Conservation (phyloP, 2,329 filamentous ascomycete genomes). For the Didymella segeticola region DNA sequence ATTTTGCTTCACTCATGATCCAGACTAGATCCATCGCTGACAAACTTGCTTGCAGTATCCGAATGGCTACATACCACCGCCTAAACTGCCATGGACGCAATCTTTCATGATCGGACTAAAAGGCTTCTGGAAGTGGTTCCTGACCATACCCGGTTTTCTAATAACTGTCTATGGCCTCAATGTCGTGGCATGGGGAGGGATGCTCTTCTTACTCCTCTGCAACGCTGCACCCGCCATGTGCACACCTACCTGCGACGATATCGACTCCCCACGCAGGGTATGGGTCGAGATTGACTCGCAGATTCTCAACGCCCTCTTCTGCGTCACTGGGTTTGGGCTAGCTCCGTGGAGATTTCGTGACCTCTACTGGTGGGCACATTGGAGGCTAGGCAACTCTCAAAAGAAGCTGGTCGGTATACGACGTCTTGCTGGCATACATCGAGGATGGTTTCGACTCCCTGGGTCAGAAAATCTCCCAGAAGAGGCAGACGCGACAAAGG, state of each 20-base stretch:
- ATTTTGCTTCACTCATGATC: too few species aligned
- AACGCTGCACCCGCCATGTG: slow-evolving; percentile 79
- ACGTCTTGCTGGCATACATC: slow-evolving; percentile 75
- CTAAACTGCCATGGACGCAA: slow-evolving; percentile 61
- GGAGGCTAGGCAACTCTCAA: slow-evolving; percentile 59
- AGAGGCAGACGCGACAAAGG: slow-evolving; percentile 28
- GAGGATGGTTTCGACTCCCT: slow-evolving; percentile 75
- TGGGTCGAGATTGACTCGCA: slow-evolving; percentile 90
- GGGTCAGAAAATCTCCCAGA: slow-evolving; percentile 64
- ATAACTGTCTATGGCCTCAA: slow-evolving; percentile 82
- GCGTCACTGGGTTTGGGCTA: slow-evolving; percentile 83
- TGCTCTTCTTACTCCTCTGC: slow-evolving; percentile 85
- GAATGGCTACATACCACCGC: slow-evolving; percentile 53
- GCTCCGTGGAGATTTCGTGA: slow-evolving; percentile 86
- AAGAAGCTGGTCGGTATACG: slow-evolving; percentile 62
- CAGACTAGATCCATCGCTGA: slow-evolving; percentile 15
- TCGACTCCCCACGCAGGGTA: slow-evolving; percentile 76
- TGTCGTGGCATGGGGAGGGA: slow-evolving; percentile 86
- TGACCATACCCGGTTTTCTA: slow-evolving; percentile 77
- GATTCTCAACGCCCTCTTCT: slow-evolving; percentile 84
- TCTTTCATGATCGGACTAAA: slow-evolving; percentile 64
- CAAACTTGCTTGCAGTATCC: slow-evolving; percentile 32
- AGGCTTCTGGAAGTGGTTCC: slow-evolving; percentile 74
- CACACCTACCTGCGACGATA: slow-evolving; percentile 71
- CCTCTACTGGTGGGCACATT: slow-evolving; percentile 66